Conservation (phyloP, 2,329 filamentous ascomycete species). For the Claviceps humidiphila region DNA sequence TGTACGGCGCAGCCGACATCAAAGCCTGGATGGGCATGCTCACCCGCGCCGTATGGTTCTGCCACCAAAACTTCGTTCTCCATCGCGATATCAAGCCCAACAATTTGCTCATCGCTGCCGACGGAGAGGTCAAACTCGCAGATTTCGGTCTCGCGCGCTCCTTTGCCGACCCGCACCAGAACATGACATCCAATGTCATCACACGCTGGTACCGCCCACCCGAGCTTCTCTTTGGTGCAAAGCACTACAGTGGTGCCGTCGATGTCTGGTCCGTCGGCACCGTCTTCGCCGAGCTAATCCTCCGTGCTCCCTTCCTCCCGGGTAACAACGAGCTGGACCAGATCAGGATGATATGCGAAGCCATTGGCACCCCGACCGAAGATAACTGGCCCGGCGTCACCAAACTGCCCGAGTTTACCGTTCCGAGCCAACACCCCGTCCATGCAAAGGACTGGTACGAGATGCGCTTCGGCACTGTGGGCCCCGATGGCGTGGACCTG, state of each 20-base stretch:
- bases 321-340: slow-evolving; percentile 80
- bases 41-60: slow-evolving; percentile 86
- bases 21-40: slow-evolving; percentile 99
- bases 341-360: slow-evolving; percentile 69
- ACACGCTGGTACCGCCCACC: slow-evolving; percentile 94
- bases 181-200: slow-evolving; percentile 91
- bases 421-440: slow-evolving; percentile 48
- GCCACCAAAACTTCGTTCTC: slow-evolving; percentile 84
- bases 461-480: slow-evolving; percentile 65
- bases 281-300: slow-evolving; percentile 82
- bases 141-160: slow-evolving; percentile 91
- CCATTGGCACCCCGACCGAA: slow-evolving; percentile 81
- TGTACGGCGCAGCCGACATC: slow-evolving; percentile 79
- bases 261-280: slow-evolving; percentile 91
- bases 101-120: slow-evolving; percentile 86
- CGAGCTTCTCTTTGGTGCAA: slow-evolving; percentile 81
- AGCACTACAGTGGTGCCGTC: slow-evolving; percentile 79
- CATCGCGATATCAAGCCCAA: slow-evolving; percentile 99
- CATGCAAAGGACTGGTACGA: slow-evolving; percentile 61
- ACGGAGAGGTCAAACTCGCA: slow-evolving; percentile 87
- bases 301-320: slow-evolving; percentile 70
- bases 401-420: slow-evolving; percentile 66
- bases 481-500: slow-evolving; percentile 72
- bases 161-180: slow-evolving; percentile 76
- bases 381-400: slow-evolving; percentile 92